These are phyloP conservation scores for Chaetoceros tenuissimus DNA, from an alignment of 108 stramenopile species.

Conservation along the genomic window DNA sequence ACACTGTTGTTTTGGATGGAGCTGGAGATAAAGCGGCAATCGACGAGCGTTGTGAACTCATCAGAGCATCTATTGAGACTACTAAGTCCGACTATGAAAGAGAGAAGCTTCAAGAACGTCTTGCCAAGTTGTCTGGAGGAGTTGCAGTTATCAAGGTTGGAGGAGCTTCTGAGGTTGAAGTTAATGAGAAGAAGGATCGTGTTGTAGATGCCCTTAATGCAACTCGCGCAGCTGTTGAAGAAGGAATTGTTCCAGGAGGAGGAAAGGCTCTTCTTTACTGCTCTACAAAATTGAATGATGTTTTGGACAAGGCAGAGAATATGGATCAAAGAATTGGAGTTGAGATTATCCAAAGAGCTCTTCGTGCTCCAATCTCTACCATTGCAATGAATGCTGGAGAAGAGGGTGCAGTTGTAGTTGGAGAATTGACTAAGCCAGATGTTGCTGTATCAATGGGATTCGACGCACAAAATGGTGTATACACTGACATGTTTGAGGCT, in stretches of 20 bases:
- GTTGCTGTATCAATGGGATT: conserved; percentile 69
- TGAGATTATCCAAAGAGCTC: conserved; percentile 95
- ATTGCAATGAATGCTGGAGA: conserved; percentile 96
- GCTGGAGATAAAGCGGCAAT: conserved; percentile 82
- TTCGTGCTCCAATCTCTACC: conserved; percentile 85
- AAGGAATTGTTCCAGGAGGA: conserved; percentile 99
- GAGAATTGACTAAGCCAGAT: conserved; percentile 81
- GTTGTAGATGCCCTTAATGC: conserved; percentile 99
- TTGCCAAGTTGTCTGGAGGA: conserved; percentile 97
- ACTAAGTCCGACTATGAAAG: conserved; percentile 98
- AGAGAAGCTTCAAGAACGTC: conserved; percentile 99
- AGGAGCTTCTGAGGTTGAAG: conserved; percentile 97
- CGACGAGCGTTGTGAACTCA: conserved; percentile 92
- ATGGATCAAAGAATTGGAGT: conserved; percentile 99
- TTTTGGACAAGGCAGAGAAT: conserved; percentile 82
- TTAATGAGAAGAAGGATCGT: conserved; percentile 99
- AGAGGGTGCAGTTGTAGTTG: conserved; percentile 96
- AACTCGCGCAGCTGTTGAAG: conserved; percentile 97
- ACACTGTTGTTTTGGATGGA: conserved; percentile 96
- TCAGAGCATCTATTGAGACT: conserved; percentile 86
- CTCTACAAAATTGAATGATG: conserved; percentile 75
- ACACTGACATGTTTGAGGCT: conserved; percentile 88
- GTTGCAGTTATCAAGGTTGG: conserved; percentile 99
- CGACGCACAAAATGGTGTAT: conserved; percentile 87
- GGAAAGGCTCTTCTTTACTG: conserved; percentile 98